Evolutionary conservation across 495 filamentous ascomycete genomes (phyloP).

Genomic region (Massariosphaeria phaeospora): DNA sequence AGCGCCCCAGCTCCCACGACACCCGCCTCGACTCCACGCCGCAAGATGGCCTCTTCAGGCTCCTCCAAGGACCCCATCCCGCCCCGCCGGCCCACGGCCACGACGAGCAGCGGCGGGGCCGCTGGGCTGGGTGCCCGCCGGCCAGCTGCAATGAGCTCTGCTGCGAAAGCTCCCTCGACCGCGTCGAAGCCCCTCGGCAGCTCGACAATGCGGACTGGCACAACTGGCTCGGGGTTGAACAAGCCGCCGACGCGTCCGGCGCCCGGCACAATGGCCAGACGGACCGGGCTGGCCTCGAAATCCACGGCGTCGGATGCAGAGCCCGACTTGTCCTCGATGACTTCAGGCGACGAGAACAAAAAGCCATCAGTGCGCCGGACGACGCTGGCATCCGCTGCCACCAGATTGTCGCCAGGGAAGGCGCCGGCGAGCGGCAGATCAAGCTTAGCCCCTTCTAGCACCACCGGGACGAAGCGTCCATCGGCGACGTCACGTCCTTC

Average conservation of each 20-base stretch:
- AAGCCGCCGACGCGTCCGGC: constrained; percentile 32
- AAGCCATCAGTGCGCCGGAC: constrained; percentile 25
- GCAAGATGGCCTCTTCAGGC: constrained; percentile 18
- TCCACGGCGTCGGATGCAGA: constrained; percentile 24
- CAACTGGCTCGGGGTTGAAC: constrained; percentile 29
- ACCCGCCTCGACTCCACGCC: constrained; percentile 6
- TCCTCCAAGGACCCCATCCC: constrained; percentile 10
- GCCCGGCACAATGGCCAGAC: constrained; percentile 12
- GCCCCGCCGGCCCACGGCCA: constrained; percentile 12
- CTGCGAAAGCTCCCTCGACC: constrained; percentile 16
- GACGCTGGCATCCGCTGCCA: constrained; percentile 21
- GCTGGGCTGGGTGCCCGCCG: background rate
- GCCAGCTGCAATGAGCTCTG: constrained; percentile 5
- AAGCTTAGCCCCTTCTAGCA: constrained; percentile 15
- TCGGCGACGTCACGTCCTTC: constrained; percentile 16
- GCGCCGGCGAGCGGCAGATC: constrained; percentile 18
- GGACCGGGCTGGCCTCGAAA: constrained; percentile 17
- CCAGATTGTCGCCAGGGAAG: constrained; percentile 24
- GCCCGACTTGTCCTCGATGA: constrained; percentile 23
- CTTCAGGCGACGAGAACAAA: constrained; percentile 34
- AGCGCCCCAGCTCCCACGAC: background rate
- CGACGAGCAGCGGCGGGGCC: too few species aligned
- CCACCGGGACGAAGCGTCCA: constrained; percentile 18
- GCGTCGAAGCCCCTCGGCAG: constrained; percentile 12
- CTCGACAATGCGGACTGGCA: constrained; percentile 11